Percentiles rank a stretch among this genome's conserved stretches.
phyloP scores from a whole-genome alignment of 1,284 basidiomycete genomes.

The Puccinia novopanici region DNA sequence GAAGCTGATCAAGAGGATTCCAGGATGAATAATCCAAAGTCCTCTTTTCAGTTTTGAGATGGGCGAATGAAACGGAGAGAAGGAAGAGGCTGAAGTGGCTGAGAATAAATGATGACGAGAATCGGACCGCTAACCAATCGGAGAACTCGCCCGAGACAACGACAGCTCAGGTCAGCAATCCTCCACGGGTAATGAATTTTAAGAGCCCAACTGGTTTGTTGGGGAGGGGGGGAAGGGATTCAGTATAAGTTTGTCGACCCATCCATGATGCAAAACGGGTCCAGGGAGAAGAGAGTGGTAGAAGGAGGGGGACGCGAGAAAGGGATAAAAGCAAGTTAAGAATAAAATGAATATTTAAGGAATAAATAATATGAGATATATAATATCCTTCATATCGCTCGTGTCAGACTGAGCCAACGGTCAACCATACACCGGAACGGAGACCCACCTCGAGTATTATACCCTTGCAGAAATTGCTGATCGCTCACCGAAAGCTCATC shows the following conservation, averaged over 20 bases:
- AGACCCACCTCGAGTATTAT: not conserved
- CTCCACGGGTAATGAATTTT: not conserved
- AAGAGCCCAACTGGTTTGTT: not conserved
- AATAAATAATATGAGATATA: not conserved
- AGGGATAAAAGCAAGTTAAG: too few relatives aligned
- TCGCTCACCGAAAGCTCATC: not conserved
- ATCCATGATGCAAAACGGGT: not conserved
- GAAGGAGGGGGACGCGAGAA: not conserved
- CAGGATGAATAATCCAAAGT: not conserved
- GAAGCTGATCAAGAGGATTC: not conserved
- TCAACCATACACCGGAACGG: not conserved
- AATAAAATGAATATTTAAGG: not conserved
- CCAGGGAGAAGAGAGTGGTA: not conserved
- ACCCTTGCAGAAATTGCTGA: not conserved
- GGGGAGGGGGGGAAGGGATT: not conserved
- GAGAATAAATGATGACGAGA: slow-evolving; percentile 12
- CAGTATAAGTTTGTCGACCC: not conserved
- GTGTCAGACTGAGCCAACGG: too few relatives aligned
- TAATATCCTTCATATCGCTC: not conserved
- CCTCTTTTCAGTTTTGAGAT: not conserved
- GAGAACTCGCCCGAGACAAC: not conserved
- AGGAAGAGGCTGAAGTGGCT: not conserved
- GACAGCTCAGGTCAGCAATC: slow-evolving; percentile 10
- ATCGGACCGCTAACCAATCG: slow-evolving; percentile 17
- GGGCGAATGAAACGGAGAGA: slow-evolving; percentile 14